Conservation (phyloP, 768 basidiomycete species). For the Mycena metata region DNA sequence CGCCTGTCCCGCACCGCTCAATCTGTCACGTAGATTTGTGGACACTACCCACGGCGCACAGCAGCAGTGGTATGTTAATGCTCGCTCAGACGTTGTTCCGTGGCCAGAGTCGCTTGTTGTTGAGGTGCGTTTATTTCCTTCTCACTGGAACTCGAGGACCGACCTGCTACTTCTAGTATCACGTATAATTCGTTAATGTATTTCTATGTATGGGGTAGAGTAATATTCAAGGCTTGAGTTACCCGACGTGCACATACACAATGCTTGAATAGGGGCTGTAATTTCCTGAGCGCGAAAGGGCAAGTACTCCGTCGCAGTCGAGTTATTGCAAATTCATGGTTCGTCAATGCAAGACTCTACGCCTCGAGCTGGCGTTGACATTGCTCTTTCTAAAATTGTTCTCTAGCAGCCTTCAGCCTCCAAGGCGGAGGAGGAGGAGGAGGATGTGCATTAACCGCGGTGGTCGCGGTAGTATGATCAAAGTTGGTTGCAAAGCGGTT, state of each 20-base stretch:
- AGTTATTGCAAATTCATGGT: too few relatives aligned
- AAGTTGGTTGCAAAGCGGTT: background rate
- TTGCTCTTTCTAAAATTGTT: too few relatives aligned
- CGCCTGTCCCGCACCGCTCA: background rate
- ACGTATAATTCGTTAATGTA: slow-evolving; percentile 11
- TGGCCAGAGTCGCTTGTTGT: slow-evolving; percentile 61
- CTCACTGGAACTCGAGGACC: background rate
- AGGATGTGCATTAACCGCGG: too few relatives aligned
- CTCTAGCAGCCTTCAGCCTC: too few relatives aligned
- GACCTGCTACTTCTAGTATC: slow-evolving; percentile 22
- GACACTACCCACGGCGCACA: slow-evolving; percentile 49
- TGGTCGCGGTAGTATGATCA: too few relatives aligned
- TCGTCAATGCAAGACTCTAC: too few relatives aligned
- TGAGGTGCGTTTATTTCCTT: slow-evolving; percentile 43
- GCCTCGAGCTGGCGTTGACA: too few relatives aligned
- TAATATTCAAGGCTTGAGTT: slow-evolving; percentile 1
- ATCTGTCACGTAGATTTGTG: slow-evolving; percentile 45
- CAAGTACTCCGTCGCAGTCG: too few relatives aligned
- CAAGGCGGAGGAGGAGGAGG: too few relatives aligned
- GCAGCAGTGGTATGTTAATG: slow-evolving; percentile 45
- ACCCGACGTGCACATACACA: too few relatives aligned
- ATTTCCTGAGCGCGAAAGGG: too few relatives aligned
- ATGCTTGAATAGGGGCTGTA: too few relatives aligned
- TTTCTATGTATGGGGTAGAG: background rate
- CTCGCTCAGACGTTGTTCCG: slow-evolving; percentile 53